phyloP scores from a whole-genome alignment of 345 rosid species.

The Eucalyptus cloeziana region DNA sequence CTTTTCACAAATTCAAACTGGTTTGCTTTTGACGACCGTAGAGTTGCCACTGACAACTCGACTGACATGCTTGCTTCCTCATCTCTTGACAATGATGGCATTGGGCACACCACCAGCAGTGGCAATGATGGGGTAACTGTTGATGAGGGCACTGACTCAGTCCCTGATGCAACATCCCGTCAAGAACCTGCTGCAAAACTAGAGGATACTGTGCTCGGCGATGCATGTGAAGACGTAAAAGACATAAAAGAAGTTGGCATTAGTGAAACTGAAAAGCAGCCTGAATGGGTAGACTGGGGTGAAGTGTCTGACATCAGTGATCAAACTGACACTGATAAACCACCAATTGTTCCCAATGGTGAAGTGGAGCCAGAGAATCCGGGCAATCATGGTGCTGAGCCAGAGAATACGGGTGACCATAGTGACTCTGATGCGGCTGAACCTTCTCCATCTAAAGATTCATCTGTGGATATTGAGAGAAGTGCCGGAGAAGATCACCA shows the following conservation, averaged over 20 bases:
- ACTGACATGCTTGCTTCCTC: slow-evolving; percentile 47
- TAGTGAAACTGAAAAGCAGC: slow-evolving; percentile 31
- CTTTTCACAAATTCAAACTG: slow-evolving; percentile 85
- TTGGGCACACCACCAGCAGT: neutral
- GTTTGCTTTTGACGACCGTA: slow-evolving; percentile 82
- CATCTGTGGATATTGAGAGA: neutral
- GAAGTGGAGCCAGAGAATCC: neutral
- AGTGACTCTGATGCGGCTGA: slow-evolving; percentile 8
- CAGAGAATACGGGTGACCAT: slow-evolving; percentile 8
- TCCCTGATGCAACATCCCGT: slow-evolving; percentile 39
- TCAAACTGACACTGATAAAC: slow-evolving; percentile 21
- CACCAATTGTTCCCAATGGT: slow-evolving; percentile 20
- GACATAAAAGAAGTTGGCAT: slow-evolving; percentile 26
- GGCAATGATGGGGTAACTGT: slow-evolving; percentile 24
- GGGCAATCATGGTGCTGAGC: slow-evolving; percentile 13
- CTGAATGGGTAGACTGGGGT: slow-evolving; percentile 82
- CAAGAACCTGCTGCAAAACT: slow-evolving; percentile 15
- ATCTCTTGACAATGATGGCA: slow-evolving; percentile 40
- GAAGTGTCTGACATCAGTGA: slow-evolving; percentile 43
- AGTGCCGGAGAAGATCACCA: neutral
- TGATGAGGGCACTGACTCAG: slow-evolving; percentile 36
- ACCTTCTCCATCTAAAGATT: neutral
- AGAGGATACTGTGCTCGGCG: slow-evolving; percentile 17
- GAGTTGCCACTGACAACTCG: slow-evolving; percentile 39
- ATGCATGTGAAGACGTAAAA: slow-evolving; percentile 11